Percentiles rank a stretch among this genome's conserved stretches.
Evolutionary conservation across 2,329 filamentous ascomycete species (phyloP).

Genomic region (Claviceps quebecensis): DNA sequence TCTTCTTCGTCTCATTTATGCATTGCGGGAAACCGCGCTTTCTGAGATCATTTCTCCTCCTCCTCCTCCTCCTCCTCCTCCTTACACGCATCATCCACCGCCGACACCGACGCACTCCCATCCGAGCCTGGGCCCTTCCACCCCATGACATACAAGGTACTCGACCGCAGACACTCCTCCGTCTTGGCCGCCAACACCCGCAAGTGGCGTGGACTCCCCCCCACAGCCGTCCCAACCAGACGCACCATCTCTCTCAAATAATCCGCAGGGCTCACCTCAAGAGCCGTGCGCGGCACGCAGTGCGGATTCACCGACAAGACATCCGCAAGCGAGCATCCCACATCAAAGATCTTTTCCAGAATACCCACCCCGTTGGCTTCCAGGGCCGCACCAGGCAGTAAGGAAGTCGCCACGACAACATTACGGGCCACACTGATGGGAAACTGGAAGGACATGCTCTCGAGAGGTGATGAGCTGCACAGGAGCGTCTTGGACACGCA

Average conservation of each 20-base stretch:
- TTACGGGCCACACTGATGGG: constrained; percentile 14
- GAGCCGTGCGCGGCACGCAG: constrained; percentile 1
- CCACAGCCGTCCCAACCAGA: neutral
- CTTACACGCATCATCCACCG: neutral
- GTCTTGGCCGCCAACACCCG: constrained; percentile 1
- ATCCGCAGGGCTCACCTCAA: constrained; percentile 1
- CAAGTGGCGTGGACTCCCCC: constrained; percentile 1
- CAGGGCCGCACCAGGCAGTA: constrained; percentile 13
- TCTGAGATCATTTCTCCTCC: too few species aligned
- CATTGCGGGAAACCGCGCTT: too few species aligned
- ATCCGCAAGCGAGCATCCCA: constrained; percentile 19
- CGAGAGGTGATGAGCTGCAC: constrained; percentile 5
- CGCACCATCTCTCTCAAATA: constrained; percentile 1
- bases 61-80: neutral
- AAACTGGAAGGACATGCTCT: constrained; percentile 15
- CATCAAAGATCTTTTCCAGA: constrained; percentile 21
- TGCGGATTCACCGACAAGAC: constrained; percentile 1
- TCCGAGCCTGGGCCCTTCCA: neutral
- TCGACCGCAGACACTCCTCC: constrained; percentile 1
- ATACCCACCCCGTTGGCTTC: constrained; percentile 21
- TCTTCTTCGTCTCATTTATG: too few species aligned
- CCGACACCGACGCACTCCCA: neutral
- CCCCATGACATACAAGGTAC: neutral
- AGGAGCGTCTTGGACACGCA: constrained; percentile 13
- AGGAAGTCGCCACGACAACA: constrained; percentile 11